Evolutionary conservation across 495 filamentous ascomycete species (phyloP), one percentile per base, ranked within the genome.

Genomic region (Parathielavia hyrcaniae): DNA sequence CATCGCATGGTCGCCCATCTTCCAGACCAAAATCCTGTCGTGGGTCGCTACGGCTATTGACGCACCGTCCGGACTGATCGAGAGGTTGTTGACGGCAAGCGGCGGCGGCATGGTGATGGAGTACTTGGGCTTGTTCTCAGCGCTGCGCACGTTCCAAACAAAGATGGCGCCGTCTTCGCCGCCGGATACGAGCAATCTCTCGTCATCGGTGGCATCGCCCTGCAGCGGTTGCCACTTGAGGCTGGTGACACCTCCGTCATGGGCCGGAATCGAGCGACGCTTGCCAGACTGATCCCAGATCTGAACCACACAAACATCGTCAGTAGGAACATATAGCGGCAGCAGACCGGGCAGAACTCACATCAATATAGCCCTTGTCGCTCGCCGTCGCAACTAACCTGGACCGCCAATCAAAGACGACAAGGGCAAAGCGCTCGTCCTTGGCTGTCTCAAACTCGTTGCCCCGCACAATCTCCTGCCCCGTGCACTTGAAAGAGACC

Each of bases 41-140:
- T 73, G 79, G 20, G 83, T 85, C 12, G 84, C 87, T 14, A 81
- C 87, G 22, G 86, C 84, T 40, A 91, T 74, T 48, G 84, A 81
- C 43, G 79, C 81, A 12, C 88, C 87, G 60, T 90, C 86, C 0
- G 88, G 85, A 0, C 86, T 87, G 60, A 90, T 88, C 13, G 83
- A 75, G 43, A 87, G 73, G 12, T 81, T 79, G 39, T 85, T 73
- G 40, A 86, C 82, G 0, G 86, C 79, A 2, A 70, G 71, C 14
- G 60, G 61, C 7, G 62, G 48, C 0, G 76, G 74, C 63, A 84
- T 82, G 5, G 77, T 80, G 70, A 86, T 83, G 22, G 77, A 77
- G 48, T 75, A 79, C 59, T 79, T 82, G 0, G 77, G 68, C 40
- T 83, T 81, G 45, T 79, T 71, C 23, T 86, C 80, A 19, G 67